These are phyloP conservation scores for Anethum foeniculum DNA, from an alignment of 140 eudicot species.

Conservation along the genomic window DNA sequence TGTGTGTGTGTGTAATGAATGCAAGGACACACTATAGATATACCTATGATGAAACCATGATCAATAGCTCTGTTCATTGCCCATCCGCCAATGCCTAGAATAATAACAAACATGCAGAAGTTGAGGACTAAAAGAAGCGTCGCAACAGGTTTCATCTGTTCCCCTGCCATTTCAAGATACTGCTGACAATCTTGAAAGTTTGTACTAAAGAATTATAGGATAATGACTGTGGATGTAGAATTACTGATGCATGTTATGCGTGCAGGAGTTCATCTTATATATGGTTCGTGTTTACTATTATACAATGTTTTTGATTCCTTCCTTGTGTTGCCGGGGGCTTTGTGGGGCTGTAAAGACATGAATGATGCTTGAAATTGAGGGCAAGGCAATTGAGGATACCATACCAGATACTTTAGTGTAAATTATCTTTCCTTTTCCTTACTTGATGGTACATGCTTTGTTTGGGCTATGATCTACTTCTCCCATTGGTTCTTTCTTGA, in stretches of 20 bases:
- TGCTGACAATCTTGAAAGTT: neutral
- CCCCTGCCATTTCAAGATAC: conserved; percentile 43
- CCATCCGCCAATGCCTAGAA: conserved; percentile 87
- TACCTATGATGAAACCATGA: conserved; percentile 84
- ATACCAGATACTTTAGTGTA: conserved; percentile 18
- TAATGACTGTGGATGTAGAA: neutral
- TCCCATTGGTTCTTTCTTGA: neutral
- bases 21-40: neutral
- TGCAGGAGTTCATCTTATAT: conserved; percentile 30
- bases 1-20: neutral
- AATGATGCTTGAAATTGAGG: conserved; percentile 38
- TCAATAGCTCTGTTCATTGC: conserved; percentile 71
- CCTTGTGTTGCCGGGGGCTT: conserved; percentile 47
- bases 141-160: conserved; percentile 43
- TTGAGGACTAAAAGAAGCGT: conserved; percentile 58
- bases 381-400: conserved; percentile 25
- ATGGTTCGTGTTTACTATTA: conserved; percentile 6
- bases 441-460: conserved; percentile 5
- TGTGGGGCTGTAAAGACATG: conserved; percentile 63
- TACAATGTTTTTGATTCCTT: conserved; percentile 53
- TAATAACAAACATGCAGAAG: conserved; percentile 72
- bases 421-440: neutral
- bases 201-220: neutral
- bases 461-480: neutral
- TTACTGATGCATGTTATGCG: conserved; percentile 19